These are phyloP conservation scores for Litchi chinensis DNA, from an alignment of 345 rosid genomes.

Conservation along the genomic window DNA sequence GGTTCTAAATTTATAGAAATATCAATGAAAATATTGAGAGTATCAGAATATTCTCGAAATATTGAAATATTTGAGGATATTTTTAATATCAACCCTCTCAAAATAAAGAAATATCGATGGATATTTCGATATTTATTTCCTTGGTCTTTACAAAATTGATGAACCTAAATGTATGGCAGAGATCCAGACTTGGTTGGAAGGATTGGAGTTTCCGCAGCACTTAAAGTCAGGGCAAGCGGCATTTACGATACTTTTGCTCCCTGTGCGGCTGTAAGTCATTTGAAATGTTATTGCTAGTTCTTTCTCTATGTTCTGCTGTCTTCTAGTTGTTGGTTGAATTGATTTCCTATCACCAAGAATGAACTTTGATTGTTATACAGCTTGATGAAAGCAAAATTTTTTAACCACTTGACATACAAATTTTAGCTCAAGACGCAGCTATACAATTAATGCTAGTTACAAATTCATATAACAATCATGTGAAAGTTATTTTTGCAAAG, in stretches of 20 bases:
- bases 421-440: neutral
- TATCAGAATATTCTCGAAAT: no score
- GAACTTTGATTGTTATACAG: neutral
- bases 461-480: neutral
- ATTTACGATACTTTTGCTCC: conserved; percentile 87
- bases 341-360: neutral
- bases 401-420: neutral
- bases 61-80: no score
- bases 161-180: conserved; percentile 38
- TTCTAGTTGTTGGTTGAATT: neutral
- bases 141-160: conserved; percentile 15
- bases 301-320: neutral
- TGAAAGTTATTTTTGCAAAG: neutral
- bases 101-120: no score
- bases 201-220: conserved; percentile 77
- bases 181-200: conserved; percentile 67
- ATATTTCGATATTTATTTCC: no score
- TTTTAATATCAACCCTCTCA: no score
- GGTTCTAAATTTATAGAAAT: no score
- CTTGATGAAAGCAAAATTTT: neutral
- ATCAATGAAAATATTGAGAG: no score
- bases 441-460: neutral
- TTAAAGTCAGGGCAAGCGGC: conserved; percentile 89
- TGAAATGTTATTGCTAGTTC: neutral
- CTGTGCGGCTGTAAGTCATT: conserved; percentile 72